phyloP scores from a whole-genome alignment of 2,329 filamentous ascomycete species.

The Xylariaceae sp. region DNA sequence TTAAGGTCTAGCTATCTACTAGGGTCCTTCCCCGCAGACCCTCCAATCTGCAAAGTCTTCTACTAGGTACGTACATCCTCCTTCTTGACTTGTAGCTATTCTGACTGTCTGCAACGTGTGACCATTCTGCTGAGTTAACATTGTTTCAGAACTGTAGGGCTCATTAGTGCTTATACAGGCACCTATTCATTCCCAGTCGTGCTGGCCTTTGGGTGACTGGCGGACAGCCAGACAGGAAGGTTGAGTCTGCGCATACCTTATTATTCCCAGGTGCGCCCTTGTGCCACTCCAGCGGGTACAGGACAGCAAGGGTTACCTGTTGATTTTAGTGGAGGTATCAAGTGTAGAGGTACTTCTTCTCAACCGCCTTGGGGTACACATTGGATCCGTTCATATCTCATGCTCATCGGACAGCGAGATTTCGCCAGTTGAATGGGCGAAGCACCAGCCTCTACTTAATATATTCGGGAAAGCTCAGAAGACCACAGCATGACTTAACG shows the following conservation, averaged over 20 bases:
- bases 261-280: conserved; percentile 8
- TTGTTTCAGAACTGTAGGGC: no score
- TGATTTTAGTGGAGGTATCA: conserved; percentile 10
- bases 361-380: neutral
- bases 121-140: no score
- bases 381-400: no score
- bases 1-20: conserved; percentile 25
- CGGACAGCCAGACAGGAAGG: neutral
- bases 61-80: no score
- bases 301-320: conserved; percentile 3
- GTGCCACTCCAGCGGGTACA: conserved; percentile 18
- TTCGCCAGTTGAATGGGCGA: neutral
- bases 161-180: no score
- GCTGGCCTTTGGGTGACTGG: no score
- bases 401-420: no score
- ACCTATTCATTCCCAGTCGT: no score
- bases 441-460: no score
- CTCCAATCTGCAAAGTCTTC: conserved; percentile 24
- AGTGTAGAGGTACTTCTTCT: conserved; percentile 14
- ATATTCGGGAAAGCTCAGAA: neutral
- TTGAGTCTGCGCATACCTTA: conserved; percentile 12
- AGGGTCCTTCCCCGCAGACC: conserved; percentile 35
- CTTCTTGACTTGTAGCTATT: no score
- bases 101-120: no score
- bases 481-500: no score